phyloP scores from a whole-genome alignment of 495 filamentous ascomycete species.

The Immersiella caudata region DNA sequence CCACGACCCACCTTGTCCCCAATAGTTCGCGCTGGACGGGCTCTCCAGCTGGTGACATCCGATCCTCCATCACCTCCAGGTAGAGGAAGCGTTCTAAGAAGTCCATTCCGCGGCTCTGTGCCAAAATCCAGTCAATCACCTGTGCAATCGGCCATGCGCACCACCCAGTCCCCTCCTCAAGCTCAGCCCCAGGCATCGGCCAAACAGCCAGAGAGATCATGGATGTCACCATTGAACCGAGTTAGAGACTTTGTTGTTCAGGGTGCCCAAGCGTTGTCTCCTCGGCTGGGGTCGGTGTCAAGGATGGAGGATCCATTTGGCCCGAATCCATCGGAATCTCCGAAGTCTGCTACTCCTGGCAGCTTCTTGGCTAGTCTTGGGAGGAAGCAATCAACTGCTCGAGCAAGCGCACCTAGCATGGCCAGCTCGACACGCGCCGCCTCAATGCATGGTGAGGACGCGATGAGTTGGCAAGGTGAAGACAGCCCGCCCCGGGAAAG shows the following conservation, averaged over 20 bases:
- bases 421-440: conserved; percentile 2
- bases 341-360: conserved; percentile 21
- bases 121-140: conserved; percentile 38
- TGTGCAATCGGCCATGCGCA: conserved; percentile 11
- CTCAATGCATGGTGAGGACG: conserved; percentile 24
- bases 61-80: conserved; percentile 53
- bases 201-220: conserved; percentile 23
- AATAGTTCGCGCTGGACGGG: conserved; percentile 54
- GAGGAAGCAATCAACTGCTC: background rate
- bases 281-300: conserved; percentile 20
- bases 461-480: conserved; percentile 39
- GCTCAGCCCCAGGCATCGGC: background rate
- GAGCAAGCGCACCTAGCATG: background rate
- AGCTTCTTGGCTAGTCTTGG: conserved; percentile 29
- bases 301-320: conserved; percentile 41
- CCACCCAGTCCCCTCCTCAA: conserved; percentile 11
- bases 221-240: conserved; percentile 31
- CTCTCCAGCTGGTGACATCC: conserved; percentile 55
- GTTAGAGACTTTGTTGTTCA: conserved; percentile 34
- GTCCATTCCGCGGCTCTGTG: conserved; percentile 54
- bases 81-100: conserved; percentile 48
- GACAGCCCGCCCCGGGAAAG: conserved; percentile 1
- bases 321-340: conserved; percentile 28
- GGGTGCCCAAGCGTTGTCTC: conserved; percentile 34
- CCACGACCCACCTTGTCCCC: conserved; percentile 52